Base-by-base conservation (phyloP, 1,284 basidiomycete species). In the Pseudozyma pruni region DNA sequence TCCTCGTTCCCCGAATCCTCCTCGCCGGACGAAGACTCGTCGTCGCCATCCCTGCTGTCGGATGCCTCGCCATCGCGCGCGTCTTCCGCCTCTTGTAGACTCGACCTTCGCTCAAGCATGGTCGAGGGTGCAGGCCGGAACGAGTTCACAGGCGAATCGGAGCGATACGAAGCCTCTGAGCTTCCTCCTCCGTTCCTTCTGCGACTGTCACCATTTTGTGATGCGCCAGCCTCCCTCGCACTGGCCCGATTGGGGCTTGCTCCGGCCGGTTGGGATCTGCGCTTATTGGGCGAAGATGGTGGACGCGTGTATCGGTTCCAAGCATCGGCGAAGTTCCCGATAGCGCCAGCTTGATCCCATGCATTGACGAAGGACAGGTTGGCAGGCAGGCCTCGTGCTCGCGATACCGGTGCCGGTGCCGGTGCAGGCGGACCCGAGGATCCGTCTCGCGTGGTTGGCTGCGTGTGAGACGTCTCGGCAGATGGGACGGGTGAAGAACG, bases 31-130 rank as follows among this genome's bases (percentile, higher is more conserved):
- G 70, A 74, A 2, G 68, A 72, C 54, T 78, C 75, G 41, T 78
- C 74, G 27, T 78, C 75, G 22, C 75, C 75, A 55, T 78, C 75
- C 17, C 70, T 54, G 37, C 69, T 73, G 29, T 76, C 72, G 34
- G 58, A 62, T 19, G 67, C 67, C 40, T 63, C 67, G 16, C 49
- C 67, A 7, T 62, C 58, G 25, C 42, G 46, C 10, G 43, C 37
- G 4, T 58, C 50, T 11, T 44, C 48, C 8, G 25, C 51, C 20
- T 54, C 59, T 16, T 54, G 41, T 6, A 58, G 11, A 22, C 61
- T 68, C 31, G 47, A 35, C 22, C 51, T 17, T 20, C 56, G 47
- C 20, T 55, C 56, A 0, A 19, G n/a, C 8, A 20, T 7, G 1
- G 16, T 20, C 2, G 22, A 13, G 8, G 32, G 27, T 1, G 22